Evolutionary conservation across 441 rosid genomes (phyloP), one percentile per base, ranked within the genome.

Genomic region (Eutrema salsugineum): DNA sequence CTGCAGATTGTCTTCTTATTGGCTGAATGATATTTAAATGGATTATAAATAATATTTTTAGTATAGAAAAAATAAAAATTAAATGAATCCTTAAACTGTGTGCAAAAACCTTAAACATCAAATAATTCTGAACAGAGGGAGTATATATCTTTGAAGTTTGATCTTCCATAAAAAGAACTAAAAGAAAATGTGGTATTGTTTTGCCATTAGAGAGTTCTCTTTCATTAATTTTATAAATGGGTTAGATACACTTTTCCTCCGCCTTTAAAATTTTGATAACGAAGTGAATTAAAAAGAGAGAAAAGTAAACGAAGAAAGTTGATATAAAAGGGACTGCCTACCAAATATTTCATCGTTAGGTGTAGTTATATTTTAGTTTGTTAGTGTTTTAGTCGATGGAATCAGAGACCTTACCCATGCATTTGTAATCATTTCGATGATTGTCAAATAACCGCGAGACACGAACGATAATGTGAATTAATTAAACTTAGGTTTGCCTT

Each of bases 381-480:
- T 63, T 55, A 47, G 58, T 70, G 61, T 10, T 68, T 75, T 61
- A 51, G 49, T 61, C 63, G 63, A 68, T 75, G 59, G 28, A 62
- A n/a, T 49, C 10, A 17, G 5, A 60, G 60, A 62, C 53, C 54
- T 68, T 20, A 15, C 3, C 48, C 63, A 63, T 76, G 76, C 75
- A 76, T 57, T 55, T 57, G 79, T 64, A 70, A 76, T 76, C 79
- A 76, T 70, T 63, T 70, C 76, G 27, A 42, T 48, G 40, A 56
- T 63, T 55, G 27, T 70, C 27, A 56, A 30, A 62, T 76, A 71
- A 70, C 44, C 62, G 46, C 15, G 35, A 63, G 39, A 28, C 66
- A 40, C 74, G 49, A 55, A 40, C 16, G n/a, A 56, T 70, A 57
- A 57, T 49, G 48, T 70, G 20, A 46, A 38, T n/a, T 38, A 12